A percentile compares a stretch with the other conserved stretches of the same genome.
Conservation (phyloP, 2,329 filamentous ascomycete species). For the Colletotrichum chrysophilum region DNA sequence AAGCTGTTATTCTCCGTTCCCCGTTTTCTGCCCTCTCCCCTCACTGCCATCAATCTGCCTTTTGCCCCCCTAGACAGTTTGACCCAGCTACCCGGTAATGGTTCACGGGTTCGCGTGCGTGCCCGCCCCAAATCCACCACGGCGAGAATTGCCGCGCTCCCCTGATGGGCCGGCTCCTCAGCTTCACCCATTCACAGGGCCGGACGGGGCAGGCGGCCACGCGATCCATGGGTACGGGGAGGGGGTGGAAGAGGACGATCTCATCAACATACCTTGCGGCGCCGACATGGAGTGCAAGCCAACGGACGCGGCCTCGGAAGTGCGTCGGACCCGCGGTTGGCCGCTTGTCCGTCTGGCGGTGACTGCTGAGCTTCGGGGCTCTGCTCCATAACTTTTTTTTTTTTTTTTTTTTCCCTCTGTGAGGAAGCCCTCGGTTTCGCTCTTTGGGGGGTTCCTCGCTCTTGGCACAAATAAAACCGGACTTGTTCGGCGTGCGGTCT, state of each 20-base stretch:
- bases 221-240: not conserved
- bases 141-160: not conserved
- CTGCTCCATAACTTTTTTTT: constrained; percentile 9
- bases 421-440: not conserved
- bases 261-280: constrained; percentile 16
- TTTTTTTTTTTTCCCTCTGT: not conserved
- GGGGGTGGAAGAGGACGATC: not conserved
- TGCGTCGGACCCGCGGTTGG: constrained; percentile 18
- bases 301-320: constrained; percentile 19
- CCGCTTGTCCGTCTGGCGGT: constrained; percentile 18
- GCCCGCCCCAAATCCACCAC: not conserved
- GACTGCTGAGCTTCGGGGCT: constrained; percentile 17
- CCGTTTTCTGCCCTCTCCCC: not conserved
- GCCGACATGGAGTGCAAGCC: constrained; percentile 21
- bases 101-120: not conserved
- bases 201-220: not conserved
- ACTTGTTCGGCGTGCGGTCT: not conserved
- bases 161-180: not conserved
- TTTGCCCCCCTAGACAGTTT: not conserved
- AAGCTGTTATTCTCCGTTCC: not conserved
- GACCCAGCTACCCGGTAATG: not conserved
- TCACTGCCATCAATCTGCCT: not conserved
- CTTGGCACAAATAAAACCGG: constrained; percentile 7
- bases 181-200: not conserved
- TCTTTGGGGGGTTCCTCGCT: not conserved